A percentile compares a stretch with the other conserved stretches of the same genome.
Evolutionary conservation across 805 yeast genomes (phyloP).

Genomic region (Wickerhamiella kurtzmanii): DNA sequence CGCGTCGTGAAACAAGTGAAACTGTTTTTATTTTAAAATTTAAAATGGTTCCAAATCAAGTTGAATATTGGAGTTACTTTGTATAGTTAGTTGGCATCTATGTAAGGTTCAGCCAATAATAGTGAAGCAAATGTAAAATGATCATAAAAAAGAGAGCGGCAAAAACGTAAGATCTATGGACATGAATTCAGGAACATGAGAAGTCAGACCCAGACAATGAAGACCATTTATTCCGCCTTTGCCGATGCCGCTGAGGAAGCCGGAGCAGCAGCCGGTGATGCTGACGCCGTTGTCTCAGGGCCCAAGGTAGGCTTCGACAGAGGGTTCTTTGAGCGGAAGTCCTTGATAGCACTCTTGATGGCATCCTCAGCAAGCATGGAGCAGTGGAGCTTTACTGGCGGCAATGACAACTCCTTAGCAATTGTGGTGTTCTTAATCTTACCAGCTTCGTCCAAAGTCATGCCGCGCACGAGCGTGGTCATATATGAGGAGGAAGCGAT

Average conservation of each 20-base stretch:
- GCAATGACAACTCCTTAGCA: constrained; percentile 86
- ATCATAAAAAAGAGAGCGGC: not conserved
- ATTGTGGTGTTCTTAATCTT: constrained; percentile 85
- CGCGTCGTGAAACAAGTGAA: too few species aligned
- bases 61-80: too few species aligned
- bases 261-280: constrained; percentile 4
- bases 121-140: not conserved
- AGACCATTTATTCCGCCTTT: not conserved
- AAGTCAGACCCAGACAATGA: not conserved
- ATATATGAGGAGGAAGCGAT: constrained; percentile 92
- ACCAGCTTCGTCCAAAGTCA: constrained; percentile 85
- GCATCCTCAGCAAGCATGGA: constrained; percentile 99
- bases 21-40: too few species aligned
- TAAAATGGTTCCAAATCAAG: too few species aligned
- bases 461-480: constrained; percentile 90
- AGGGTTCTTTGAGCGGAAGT: constrained; percentile 71
- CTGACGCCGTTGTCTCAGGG: constrained; percentile 33
- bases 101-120: too few species aligned
- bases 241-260: not conserved
- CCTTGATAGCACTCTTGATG: constrained; percentile 91
- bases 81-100: too few species aligned
- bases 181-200: not conserved
- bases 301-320: constrained; percentile 29
- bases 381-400: constrained; percentile 95
- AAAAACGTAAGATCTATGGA: not conserved